These are phyloP conservation scores for Pseudotsuga menziesii DNA, from an alignment of 75 land plant species.

Conservation along the genomic window DNA sequence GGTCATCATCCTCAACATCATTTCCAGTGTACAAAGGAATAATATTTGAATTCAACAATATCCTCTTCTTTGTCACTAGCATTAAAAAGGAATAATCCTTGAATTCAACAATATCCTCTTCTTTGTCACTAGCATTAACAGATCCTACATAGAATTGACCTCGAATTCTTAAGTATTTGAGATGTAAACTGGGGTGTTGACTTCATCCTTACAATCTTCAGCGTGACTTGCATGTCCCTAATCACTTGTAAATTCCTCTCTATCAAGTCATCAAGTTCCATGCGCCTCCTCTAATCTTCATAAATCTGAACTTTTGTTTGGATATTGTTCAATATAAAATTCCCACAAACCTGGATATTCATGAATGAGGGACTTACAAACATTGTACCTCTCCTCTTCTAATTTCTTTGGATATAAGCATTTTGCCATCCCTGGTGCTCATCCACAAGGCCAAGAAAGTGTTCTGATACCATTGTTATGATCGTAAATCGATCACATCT, in stretches of 20 bases:
- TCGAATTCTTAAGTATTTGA: background rate
- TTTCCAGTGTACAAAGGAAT: too few relatives aligned
- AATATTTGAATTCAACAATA: too few relatives aligned
- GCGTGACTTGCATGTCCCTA: background rate
- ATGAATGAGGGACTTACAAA: background rate
- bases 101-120: too few relatives aligned
- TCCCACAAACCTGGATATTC: background rate
- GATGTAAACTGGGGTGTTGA: constrained; percentile 8
- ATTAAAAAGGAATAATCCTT: background rate
- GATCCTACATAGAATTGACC: constrained; percentile 40
- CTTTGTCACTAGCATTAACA: constrained; percentile 9
- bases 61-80: too few relatives aligned
- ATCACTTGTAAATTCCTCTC: background rate
- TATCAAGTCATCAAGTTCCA: background rate
- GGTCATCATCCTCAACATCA: too few relatives aligned
- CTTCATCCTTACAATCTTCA: background rate
- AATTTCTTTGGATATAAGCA: background rate
- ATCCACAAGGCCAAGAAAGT: background rate
- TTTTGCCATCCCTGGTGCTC: background rate
- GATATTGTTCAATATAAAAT: background rate
- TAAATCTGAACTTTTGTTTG: background rate
- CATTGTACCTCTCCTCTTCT: background rate
- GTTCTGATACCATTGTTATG: background rate
- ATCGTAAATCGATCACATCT: background rate
- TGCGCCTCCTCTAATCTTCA: background rate